A percentile compares a stretch with the other conserved stretches of the same genome.
Evolutionary conservation across 345 rosid species (phyloP).

Genomic region (Diplotaxis tenuifolia): DNA sequence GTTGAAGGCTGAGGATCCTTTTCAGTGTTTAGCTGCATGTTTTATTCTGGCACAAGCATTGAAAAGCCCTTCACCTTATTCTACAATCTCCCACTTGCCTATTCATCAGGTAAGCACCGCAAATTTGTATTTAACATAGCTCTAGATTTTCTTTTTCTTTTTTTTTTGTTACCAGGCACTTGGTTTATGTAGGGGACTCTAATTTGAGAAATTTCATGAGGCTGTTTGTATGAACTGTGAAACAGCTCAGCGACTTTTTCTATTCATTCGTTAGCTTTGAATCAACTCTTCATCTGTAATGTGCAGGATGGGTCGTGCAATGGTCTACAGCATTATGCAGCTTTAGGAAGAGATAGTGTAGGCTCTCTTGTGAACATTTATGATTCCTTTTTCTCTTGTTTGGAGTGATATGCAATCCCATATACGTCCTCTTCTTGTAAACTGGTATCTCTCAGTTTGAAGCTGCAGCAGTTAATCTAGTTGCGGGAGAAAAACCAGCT

Average conservation of each 20-base stretch:
- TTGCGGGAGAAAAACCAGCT: conserved; percentile 78
- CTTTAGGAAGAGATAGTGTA: conserved; percentile 94
- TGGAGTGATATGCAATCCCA: conserved; percentile 4
- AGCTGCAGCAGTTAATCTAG: conserved; percentile 96
- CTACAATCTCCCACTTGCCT: conserved; percentile 76
- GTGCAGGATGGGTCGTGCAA: conserved; percentile 98
- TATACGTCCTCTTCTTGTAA: conserved; percentile 19
- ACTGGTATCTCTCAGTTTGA: conserved; percentile 54
- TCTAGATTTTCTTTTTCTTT: background rate
- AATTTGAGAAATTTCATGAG: background rate
- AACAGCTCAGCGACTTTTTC: background rate
- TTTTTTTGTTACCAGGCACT: background rate
- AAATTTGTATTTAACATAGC: conserved; percentile 6
- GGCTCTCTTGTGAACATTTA: conserved; percentile 35
- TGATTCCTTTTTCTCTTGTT: background rate
- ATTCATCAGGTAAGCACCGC: conserved; percentile 77
- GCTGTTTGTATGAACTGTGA: background rate
- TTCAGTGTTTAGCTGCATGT: conserved; percentile 97
- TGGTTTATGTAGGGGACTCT: conserved; percentile 1
- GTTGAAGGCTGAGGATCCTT: conserved; percentile 97
- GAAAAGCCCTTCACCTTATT: conserved; percentile 70
- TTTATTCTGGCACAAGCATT: conserved; percentile 80
- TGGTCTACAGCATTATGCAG: conserved; percentile 98
- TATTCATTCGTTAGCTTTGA: background rate
- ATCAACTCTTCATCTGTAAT: background rate